These are phyloP conservation scores for Trapa incisa DNA, from an alignment of 345 rosid genomes.

Conservation along the genomic window DNA sequence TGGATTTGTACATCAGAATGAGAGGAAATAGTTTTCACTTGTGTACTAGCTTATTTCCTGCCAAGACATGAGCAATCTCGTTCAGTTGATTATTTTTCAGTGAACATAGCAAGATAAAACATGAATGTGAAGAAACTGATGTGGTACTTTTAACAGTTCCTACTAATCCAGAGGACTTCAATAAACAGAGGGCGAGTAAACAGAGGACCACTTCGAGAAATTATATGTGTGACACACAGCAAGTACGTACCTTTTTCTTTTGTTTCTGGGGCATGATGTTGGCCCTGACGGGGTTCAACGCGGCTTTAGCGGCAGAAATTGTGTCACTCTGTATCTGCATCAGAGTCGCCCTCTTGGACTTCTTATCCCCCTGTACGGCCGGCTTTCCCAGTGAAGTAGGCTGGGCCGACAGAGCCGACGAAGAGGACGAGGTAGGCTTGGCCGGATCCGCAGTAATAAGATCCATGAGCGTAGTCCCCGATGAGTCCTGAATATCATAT, in stretches of 20 bases:
- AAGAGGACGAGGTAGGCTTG: slow-evolving; percentile 20
- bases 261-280: slow-evolving; percentile 69
- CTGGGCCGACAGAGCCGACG: slow-evolving; percentile 20
- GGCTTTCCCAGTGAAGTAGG: slow-evolving; percentile 27
- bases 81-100: neutral
- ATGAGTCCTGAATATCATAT: slow-evolving; percentile 41
- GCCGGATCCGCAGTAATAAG: slow-evolving; percentile 87
- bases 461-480: slow-evolving; percentile 95
- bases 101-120: neutral
- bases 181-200: neutral
- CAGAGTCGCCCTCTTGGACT: slow-evolving; percentile 65
- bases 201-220: neutral
- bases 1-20: neutral
- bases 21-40: neutral
- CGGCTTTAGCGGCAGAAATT: slow-evolving; percentile 83
- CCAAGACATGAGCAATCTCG: neutral
- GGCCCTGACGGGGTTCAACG: slow-evolving; percentile 51
- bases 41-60: neutral
- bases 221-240: neutral
- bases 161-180: neutral
- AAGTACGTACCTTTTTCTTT: slow-evolving; percentile 30
- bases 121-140: neutral
- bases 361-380: slow-evolving; percentile 63
- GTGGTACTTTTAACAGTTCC: neutral
- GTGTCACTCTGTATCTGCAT: slow-evolving; percentile 94